phyloP scores from a whole-genome alignment of 78 protist species.

The Cavenderia fasciculata region DNA sequence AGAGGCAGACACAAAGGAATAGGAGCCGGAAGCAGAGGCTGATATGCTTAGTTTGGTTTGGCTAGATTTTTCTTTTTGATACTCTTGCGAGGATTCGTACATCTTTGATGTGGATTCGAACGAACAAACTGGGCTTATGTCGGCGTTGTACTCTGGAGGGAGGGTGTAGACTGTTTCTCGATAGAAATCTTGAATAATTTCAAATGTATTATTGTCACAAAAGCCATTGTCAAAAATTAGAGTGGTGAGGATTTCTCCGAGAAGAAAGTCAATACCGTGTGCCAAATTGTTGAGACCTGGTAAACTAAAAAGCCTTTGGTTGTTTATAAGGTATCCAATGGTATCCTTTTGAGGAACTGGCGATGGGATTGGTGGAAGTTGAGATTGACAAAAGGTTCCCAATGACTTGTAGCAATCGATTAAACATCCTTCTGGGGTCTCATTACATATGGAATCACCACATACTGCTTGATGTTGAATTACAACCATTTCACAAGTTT shows the following conservation, averaged over 20 bases:
- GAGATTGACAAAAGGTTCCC: not conserved
- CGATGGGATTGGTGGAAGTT: not conserved
- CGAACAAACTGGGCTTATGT: not conserved
- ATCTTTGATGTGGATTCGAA: not conserved
- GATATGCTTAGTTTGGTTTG: not conserved
- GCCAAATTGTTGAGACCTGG: constrained; percentile 6
- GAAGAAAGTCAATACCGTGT: constrained; percentile 1
- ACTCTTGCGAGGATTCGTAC: not conserved
- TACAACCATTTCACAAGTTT: too few species aligned
- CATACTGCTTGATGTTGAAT: not conserved
- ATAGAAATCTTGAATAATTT: constrained; percentile 1
- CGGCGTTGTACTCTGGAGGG: not conserved
- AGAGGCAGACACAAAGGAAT: not conserved
- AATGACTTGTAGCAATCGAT: not conserved
- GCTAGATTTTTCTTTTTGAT: not conserved
- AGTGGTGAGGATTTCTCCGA: not conserved
- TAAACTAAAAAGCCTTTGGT: not conserved
- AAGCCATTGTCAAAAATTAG: not conserved
- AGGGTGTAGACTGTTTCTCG: not conserved
- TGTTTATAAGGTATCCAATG: not conserved
- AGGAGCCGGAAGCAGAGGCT: not conserved
- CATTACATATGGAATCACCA: constrained; percentile 34
- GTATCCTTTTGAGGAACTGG: not conserved
- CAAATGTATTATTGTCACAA: not conserved
- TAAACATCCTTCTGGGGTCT: not conserved